These are phyloP conservation scores for Corylus americana DNA, from an alignment of 306 rosid genomes.

Conservation along the genomic window DNA sequence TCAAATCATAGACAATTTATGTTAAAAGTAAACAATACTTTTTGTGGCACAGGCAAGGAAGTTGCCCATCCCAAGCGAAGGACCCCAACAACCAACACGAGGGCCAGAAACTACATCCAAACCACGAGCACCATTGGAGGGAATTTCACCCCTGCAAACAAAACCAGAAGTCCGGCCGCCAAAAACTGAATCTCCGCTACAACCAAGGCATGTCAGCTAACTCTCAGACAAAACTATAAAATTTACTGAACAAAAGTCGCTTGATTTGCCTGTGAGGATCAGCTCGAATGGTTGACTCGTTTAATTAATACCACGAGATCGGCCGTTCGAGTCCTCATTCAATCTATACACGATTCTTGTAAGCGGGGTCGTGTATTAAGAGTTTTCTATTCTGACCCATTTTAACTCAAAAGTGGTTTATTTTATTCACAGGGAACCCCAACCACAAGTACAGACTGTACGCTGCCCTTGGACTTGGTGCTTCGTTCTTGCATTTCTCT, in stretches of 20 bases:
- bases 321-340: no score
- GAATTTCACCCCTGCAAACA: conserved; percentile 10
- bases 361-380: no score
- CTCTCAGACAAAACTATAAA: no score
- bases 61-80: conserved; percentile 56
- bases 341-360: no score
- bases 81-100: conserved; percentile 13
- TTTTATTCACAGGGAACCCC: not conserved
- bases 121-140: conserved; percentile 15
- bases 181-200: conserved; percentile 19
- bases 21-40: not conserved
- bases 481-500: conserved; percentile 32
- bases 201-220: conserved; percentile 28
- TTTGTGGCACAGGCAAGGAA: conserved; percentile 56
- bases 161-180: conserved; percentile 19
- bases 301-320: no score
- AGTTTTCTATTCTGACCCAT: no score
- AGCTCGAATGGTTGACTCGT: no score
- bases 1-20: not conserved
- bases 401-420: not conserved
- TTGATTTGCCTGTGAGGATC: not conserved
- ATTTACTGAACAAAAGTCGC: not conserved
- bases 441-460: not conserved
- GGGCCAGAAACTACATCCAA: conserved; percentile 22
- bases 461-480: conserved; percentile 33